Evolutionary conservation across 345 rosid species (phyloP).

Genomic region (Eucalyptus microcorys): DNA sequence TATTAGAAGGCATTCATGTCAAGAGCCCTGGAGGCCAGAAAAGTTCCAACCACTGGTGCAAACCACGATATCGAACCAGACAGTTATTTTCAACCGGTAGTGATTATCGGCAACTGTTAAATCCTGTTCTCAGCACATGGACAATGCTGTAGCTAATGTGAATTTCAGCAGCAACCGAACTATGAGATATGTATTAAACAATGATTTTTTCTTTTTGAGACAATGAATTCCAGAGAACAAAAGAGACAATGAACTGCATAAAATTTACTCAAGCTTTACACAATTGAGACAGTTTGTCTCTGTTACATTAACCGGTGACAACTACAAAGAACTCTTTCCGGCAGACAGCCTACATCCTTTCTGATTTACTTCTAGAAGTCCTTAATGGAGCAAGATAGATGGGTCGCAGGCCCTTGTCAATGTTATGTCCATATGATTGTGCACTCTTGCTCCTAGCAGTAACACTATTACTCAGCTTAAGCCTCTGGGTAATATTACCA

Average conservation of each 20-base stretch:
- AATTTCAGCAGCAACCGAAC: not conserved
- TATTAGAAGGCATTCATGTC: not conserved
- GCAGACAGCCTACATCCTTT: not conserved
- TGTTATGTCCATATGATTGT: slow-evolving; percentile 8
- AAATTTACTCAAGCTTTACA: not conserved
- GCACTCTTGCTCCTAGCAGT: slow-evolving; percentile 35
- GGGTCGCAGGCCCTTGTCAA: not conserved
- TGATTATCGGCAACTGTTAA: not conserved
- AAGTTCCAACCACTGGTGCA: not conserved
- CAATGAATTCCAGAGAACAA: not conserved
- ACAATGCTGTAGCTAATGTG: not conserved
- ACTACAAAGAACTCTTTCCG: not conserved
- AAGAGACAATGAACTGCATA: not conserved
- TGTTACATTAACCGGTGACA: not conserved
- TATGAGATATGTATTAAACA: not conserved
- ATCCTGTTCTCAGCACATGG: not conserved
- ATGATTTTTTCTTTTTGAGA: not conserved
- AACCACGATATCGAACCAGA: not conserved
- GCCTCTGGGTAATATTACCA: slow-evolving; percentile 36
- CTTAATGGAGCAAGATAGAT: not conserved
- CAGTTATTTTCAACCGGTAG: not conserved
- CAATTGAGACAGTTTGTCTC: not conserved
- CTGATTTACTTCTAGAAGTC: not conserved
- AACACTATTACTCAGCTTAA: slow-evolving; percentile 43
- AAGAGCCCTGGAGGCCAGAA: not conserved